These are phyloP conservation scores for Tieghemiomyces parasiticus DNA, from an alignment of 192 early-diverging fungal genomes.

Conservation along the genomic window DNA sequence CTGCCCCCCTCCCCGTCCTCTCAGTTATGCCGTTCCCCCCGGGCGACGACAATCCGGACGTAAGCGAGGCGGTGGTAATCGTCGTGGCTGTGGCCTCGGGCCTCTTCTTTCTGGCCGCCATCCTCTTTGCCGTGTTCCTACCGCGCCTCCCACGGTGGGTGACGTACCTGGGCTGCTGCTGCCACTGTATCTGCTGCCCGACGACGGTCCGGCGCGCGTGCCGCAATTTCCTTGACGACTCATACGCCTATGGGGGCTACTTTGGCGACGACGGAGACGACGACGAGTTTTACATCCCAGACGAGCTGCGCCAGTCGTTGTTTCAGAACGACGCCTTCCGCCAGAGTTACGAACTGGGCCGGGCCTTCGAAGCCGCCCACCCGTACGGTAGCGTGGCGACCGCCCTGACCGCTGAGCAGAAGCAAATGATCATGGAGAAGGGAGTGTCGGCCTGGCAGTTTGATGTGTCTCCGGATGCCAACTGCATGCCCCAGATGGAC, in stretches of 20 bases:
- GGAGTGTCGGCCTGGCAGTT: constrained; percentile 75
- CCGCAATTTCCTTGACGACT: not conserved
- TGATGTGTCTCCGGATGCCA: constrained; percentile 43
- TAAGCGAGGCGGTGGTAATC: not conserved
- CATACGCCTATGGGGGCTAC: constrained; percentile 9
- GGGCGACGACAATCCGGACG: not conserved
- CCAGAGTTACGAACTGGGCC: constrained; percentile 31
- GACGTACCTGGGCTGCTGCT: constrained; percentile 6
- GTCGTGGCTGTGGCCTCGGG: constrained; percentile 1
- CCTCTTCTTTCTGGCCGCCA: constrained; percentile 2
- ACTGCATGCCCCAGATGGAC: constrained; percentile 42
- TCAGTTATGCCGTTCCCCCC: too few species aligned
- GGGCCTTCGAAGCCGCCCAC: constrained; percentile 51
- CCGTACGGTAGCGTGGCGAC: constrained; percentile 63
- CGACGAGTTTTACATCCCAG: constrained; percentile 10
- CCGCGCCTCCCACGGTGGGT: constrained; percentile 7
- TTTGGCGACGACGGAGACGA: not conserved
- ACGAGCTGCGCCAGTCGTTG: constrained; percentile 15
- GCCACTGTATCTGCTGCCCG: constrained; percentile 9
- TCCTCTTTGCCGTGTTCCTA: constrained; percentile 1
- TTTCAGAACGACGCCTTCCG: constrained; percentile 31
- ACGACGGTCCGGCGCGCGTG: not conserved
- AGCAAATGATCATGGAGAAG: constrained; percentile 61
- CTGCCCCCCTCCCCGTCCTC: too few species aligned
- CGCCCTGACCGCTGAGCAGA: constrained; percentile 57